These are phyloP conservation scores for Mortierella hygrophila DNA, from an alignment of 192 early-diverging fungal genomes.

Conservation along the genomic window DNA sequence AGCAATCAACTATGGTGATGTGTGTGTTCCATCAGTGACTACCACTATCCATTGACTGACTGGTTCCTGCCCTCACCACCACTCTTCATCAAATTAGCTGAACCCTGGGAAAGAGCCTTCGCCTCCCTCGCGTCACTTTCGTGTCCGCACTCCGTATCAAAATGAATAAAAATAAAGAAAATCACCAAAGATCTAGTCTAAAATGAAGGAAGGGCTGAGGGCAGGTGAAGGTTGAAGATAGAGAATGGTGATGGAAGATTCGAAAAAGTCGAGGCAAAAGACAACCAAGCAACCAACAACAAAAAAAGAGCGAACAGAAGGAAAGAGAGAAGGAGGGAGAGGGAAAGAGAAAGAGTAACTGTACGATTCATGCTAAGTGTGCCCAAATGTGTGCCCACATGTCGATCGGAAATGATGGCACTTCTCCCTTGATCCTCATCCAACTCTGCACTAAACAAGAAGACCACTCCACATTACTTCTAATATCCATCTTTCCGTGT, in stretches of 20 bases:
- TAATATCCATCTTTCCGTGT: not conserved
- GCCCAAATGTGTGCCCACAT: not conserved
- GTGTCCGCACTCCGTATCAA: not conserved
- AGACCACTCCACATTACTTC: not conserved
- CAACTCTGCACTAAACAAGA: not conserved
- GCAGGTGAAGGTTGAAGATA: not conserved
- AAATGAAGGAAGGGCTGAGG: not conserved
- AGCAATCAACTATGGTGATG: too few species aligned
- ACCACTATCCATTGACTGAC: too few species aligned
- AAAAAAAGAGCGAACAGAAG: not conserved
- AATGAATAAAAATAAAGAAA: not conserved
- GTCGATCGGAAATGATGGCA: constrained; percentile 4
- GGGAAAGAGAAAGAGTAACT: not conserved
- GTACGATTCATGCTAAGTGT: not conserved
- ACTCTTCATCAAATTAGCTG: not conserved
- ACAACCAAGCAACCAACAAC: not conserved
- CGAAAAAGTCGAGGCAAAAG: not conserved
- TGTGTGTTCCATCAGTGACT: too few species aligned
- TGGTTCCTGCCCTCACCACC: not conserved
- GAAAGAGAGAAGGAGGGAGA: too few species aligned
- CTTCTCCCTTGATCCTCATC: not conserved
- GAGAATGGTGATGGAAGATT: not conserved
- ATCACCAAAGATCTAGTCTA: not conserved
- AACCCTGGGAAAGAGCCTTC: not conserved
- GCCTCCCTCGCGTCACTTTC: not conserved